These are phyloP conservation scores for Solanum phureja DNA, from an alignment of 257 asterid genomes.

Conservation along the genomic window DNA sequence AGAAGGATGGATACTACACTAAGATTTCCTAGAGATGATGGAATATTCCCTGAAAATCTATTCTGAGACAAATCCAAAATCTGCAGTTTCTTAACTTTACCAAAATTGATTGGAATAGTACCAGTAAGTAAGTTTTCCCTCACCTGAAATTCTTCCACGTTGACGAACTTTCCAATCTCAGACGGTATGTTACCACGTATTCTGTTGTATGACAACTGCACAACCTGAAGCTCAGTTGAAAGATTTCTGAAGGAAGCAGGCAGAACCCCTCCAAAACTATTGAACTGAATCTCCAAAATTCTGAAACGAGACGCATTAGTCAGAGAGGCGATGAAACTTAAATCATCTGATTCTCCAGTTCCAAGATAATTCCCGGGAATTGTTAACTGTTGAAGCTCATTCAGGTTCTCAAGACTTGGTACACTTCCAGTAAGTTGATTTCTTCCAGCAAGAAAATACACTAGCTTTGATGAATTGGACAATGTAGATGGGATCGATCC, in stretches of 20 bases:
- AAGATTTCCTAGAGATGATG: conserved; percentile 12
- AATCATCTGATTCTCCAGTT: neutral
- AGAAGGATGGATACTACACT: neutral
- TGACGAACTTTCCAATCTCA: conserved; percentile 8
- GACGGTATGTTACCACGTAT: conserved; percentile 7
- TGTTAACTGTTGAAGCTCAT: neutral
- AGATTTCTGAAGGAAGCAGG: conserved; percentile 7
- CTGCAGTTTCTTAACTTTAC: neutral
- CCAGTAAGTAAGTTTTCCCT: conserved; percentile 9
- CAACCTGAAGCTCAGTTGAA: neutral
- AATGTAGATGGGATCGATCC: conserved; percentile 11
- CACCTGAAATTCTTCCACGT: conserved; percentile 3
- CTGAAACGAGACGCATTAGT: neutral
- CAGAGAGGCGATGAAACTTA: conserved; percentile 10
- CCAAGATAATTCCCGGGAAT: conserved; percentile 6
- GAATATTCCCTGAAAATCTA: conserved; percentile 7
- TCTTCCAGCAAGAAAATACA: neutral
- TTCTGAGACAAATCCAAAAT: conserved; percentile 3
- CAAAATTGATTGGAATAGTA: conserved; percentile 4
- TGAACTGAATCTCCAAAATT: neutral
- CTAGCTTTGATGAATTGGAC: conserved; percentile 4
- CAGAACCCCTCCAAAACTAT: conserved; percentile 6
- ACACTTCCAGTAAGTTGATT: conserved; percentile 10
- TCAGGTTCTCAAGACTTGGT: conserved; percentile 9
- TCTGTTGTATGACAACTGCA: neutral